These are phyloP conservation scores for Penicillium digitatum DNA, from an alignment of 2,329 filamentous ascomycete species.

Conservation along the genomic window DNA sequence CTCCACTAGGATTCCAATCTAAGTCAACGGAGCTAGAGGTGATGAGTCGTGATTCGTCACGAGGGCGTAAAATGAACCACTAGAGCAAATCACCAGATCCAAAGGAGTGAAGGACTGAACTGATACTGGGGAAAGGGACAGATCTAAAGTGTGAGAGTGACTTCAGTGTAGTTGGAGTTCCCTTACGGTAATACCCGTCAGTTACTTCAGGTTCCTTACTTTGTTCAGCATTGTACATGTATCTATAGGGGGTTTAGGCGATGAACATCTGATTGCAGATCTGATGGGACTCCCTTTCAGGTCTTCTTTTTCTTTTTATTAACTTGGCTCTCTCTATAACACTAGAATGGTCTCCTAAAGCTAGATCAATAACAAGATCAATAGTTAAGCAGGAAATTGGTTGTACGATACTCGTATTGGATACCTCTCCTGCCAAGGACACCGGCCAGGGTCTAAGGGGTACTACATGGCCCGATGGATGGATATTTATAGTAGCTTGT, in stretches of 20 bases:
- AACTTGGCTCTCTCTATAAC: neutral
- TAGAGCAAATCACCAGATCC: conserved; percentile 13
- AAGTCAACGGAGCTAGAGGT: conserved; percentile 11
- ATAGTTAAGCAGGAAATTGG: neutral
- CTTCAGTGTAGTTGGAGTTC: conserved; percentile 7
- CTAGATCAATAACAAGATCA: neutral
- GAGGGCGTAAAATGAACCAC: neutral
- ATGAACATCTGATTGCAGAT: neutral
- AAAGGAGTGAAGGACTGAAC: conserved; percentile 30
- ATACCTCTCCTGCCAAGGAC: neutral
- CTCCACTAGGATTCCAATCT: conserved; percentile 15
- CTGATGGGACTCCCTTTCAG: neutral
- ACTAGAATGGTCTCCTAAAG: neutral
- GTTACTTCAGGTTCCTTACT: conserved; percentile 3
- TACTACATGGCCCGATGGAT: neutral
- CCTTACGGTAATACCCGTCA: conserved; percentile 17
- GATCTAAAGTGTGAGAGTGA: conserved; percentile 4
- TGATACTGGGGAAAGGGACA: conserved; percentile 12
- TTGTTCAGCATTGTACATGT: conserved; percentile 3
- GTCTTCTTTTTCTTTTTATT: neutral
- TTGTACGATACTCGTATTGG: neutral
- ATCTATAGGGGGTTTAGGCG: neutral
- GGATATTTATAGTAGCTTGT: no score
- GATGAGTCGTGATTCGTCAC: conserved; percentile 1
- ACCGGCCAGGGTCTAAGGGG: neutral